Percentiles rank a stretch among this genome's conserved stretches.
Evolutionary conservation across 1,139 yeast species (phyloP).

Genomic region (Diutina catenulata): DNA sequence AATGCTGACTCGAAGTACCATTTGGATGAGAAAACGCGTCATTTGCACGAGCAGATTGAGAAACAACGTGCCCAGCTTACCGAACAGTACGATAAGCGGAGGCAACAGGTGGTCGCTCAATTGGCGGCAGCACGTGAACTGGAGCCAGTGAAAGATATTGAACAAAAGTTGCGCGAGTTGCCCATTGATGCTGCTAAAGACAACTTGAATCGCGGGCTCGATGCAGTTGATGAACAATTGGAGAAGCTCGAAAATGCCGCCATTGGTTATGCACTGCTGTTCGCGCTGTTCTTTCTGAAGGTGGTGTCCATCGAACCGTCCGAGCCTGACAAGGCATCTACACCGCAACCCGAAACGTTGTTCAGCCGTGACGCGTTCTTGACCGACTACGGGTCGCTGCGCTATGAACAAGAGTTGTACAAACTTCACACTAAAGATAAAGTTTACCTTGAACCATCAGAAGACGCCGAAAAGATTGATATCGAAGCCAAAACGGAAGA

Average conservation of each 20-base stretch:
- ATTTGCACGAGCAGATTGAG: conserved; percentile 22
- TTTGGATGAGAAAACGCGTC: conserved; percentile 31
- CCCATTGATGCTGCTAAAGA: conserved; percentile 24
- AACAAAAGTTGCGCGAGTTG: conserved; percentile 8
- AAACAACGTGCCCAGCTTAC: conserved; percentile 18
- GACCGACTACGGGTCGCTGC: conserved; percentile 27
- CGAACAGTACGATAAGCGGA: conserved; percentile 15
- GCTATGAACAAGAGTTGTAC: conserved; percentile 30
- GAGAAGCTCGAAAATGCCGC: conserved; percentile 60
- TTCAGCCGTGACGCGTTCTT: conserved; percentile 12
- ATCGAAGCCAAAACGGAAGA: conserved; percentile 41
- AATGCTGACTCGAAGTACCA: conserved; percentile 23
- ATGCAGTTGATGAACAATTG: conserved; percentile 53
- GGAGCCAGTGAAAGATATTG: conserved; percentile 12
- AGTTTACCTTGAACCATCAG: conserved; percentile 11
- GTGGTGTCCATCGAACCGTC: conserved; percentile 31
- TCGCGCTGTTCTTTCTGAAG: conserved; percentile 47
- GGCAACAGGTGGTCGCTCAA: conserved; percentile 22
- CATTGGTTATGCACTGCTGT: conserved; percentile 41
- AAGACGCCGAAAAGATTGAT: conserved; percentile 21
- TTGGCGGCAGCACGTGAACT: conserved; percentile 13
- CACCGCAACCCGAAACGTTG: conserved; percentile 13
- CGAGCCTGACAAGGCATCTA: conserved; percentile 8
- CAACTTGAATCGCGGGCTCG: conserved; percentile 37
- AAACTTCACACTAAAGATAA: conserved; percentile 24